Percentiles rank a stretch among this genome's conserved stretches.
phyloP scores from a whole-genome alignment of 2,329 filamentous ascomycete species.

The Xylogone sp. region DNA sequence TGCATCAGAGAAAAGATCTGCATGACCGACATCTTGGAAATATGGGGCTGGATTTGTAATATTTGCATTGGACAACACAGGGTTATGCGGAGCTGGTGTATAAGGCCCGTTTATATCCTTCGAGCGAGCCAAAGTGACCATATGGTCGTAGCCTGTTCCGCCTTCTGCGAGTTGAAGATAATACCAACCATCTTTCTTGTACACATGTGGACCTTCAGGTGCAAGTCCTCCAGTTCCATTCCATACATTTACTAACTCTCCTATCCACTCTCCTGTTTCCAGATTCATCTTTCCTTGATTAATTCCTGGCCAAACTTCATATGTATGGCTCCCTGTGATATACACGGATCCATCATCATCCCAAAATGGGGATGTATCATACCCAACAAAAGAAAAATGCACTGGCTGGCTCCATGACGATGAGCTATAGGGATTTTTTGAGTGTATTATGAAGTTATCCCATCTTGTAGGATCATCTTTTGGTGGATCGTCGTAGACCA shows the following conservation, averaged over 20 bases:
- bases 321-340: constrained; percentile 38
- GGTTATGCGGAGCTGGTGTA: constrained; percentile 38
- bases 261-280: constrained; percentile 32
- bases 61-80: constrained; percentile 42
- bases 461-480: constrained; percentile 31
- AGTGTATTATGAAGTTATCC: constrained; percentile 43
- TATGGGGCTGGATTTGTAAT: constrained; percentile 31
- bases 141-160: constrained; percentile 46
- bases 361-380: constrained; percentile 54
- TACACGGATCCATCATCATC: constrained; percentile 52
- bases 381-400: constrained; percentile 45
- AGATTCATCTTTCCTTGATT: constrained; percentile 36
- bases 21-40: constrained; percentile 44
- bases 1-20: constrained; percentile 51
- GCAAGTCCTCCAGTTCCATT: constrained; percentile 40
- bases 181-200: constrained; percentile 46
- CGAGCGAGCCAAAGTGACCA: constrained; percentile 44
- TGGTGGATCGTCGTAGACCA: constrained; percentile 32
- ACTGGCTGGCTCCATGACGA: constrained; percentile 43
- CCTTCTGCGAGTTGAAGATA: constrained; percentile 52
- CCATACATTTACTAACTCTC: constrained; percentile 39
- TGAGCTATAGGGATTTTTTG: constrained; percentile 37
- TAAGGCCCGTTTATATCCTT: constrained; percentile 40
- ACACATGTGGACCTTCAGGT: constrained; percentile 53
- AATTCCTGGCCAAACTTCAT: constrained; percentile 35